A percentile compares a stretch with the other conserved stretches of the same genome.
Conservation (phyloP, 106 monocot species). For the Dactylorhiza incarnata region DNA sequence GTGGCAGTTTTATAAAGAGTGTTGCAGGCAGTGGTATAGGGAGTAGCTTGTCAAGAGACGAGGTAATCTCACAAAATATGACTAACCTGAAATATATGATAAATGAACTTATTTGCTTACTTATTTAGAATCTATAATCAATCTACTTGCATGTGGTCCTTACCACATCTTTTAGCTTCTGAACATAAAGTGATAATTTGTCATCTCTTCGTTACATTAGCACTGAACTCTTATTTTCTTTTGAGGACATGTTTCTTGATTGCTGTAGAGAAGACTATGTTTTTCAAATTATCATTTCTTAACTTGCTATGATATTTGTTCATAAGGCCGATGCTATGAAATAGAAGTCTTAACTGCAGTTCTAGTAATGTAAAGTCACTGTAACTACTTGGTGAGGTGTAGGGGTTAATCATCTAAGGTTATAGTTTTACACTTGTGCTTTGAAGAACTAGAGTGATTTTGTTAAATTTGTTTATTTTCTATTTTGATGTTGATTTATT, state of each 20-base stretch:
- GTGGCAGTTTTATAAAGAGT: not conserved
- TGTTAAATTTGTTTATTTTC: not conserved
- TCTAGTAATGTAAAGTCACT: not conserved
- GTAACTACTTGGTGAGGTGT: not conserved
- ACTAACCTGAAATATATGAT: not conserved
- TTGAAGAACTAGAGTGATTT: not conserved
- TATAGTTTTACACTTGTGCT: not conserved
- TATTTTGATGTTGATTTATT: not conserved
- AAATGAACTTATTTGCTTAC: not conserved
- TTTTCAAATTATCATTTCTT: not conserved
- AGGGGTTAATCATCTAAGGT: not conserved
- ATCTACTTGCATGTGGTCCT: not conserved
- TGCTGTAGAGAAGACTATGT: not conserved
- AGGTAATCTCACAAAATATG: not conserved
- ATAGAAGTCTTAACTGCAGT: not conserved
- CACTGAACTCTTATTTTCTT: not conserved
- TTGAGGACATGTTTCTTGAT: not conserved
- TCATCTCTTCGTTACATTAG: not conserved
- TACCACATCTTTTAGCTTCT: not conserved
- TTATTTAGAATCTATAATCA: too few species aligned
- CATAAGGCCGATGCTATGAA: not conserved
- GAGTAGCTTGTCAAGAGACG: conserved; percentile 1
- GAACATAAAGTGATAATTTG: not conserved
- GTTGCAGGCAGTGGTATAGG: not conserved
- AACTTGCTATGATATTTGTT: not conserved